Conservation (phyloP, 208 protist genomes). For the Crithidia sp. region DNA sequence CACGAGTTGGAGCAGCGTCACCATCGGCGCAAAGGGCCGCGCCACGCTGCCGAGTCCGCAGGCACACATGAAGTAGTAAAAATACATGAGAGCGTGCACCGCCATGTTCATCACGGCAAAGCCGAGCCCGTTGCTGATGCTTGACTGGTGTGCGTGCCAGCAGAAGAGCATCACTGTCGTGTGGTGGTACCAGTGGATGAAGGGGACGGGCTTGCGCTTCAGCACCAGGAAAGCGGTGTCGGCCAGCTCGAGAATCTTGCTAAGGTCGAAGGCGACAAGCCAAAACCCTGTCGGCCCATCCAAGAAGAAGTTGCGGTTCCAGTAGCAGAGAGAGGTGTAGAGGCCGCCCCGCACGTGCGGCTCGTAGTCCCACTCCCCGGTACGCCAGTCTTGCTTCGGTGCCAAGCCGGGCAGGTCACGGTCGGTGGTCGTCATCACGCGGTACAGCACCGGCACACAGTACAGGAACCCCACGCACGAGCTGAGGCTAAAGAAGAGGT, state of each 20-base stretch:
- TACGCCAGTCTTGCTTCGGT: conserved; percentile 27
- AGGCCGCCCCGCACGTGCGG: conserved; percentile 50
- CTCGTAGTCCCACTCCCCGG: conserved; percentile 28
- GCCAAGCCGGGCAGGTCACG: conserved; percentile 38
- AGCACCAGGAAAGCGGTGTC: conserved; percentile 84
- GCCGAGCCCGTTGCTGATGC: conserved; percentile 55
- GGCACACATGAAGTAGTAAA: conserved; percentile 90
- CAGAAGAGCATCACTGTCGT: conserved; percentile 89
- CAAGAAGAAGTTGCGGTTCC: conserved; percentile 52
- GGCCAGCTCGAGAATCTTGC: conserved; percentile 87
- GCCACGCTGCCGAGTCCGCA: conserved; percentile 57
- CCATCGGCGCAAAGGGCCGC: conserved; percentile 77
- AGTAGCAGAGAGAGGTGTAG: conserved; percentile 62
- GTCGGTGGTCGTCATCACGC: conserved; percentile 26
- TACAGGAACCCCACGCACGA: conserved; percentile 60
- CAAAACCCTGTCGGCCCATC: conserved; percentile 60
- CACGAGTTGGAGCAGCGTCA: conserved; percentile 84
- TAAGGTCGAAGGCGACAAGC: conserved; percentile 75
- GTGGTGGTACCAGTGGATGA: conserved; percentile 95
- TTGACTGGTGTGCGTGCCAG: conserved; percentile 76
- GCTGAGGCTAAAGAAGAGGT: conserved; percentile 72
- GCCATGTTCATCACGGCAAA: conserved; percentile 94
- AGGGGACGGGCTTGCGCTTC: conserved; percentile 76
- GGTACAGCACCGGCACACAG: conserved; percentile 52
- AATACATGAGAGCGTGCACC: conserved; percentile 96